phyloP scores from a whole-genome alignment of 2,329 filamentous ascomycete genomes.

The Xylariomycetidae sp. region DNA sequence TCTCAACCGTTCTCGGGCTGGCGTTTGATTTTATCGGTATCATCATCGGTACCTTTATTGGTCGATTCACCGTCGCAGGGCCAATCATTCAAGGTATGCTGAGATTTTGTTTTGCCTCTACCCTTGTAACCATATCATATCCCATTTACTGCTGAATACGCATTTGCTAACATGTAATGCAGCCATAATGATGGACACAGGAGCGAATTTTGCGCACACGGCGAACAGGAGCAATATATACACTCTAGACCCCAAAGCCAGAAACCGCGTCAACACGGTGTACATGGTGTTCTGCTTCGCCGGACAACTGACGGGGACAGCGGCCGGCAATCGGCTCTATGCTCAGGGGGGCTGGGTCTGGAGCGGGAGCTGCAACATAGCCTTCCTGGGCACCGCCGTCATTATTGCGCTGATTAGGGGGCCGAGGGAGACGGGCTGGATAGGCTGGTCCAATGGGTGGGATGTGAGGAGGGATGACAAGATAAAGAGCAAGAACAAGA shows the following conservation, averaged over 20 bases:
- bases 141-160: no score
- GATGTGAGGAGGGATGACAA: slow-evolving; percentile 19
- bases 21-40: slow-evolving; percentile 56
- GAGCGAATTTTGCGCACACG: slow-evolving; percentile 68
- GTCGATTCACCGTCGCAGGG: slow-evolving; percentile 61
- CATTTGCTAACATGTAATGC: no score
- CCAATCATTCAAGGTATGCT: slow-evolving; percentile 59
- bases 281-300: slow-evolving; percentile 76
- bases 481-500: slow-evolving; percentile 4
- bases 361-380: slow-evolving; percentile 40
- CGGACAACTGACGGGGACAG: slow-evolving; percentile 68
- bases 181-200: slow-evolving; percentile 63
- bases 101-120: neutral
- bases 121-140: neutral
- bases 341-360: slow-evolving; percentile 46
- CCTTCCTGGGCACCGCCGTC: slow-evolving; percentile 31
- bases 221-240: slow-evolving; percentile 70
- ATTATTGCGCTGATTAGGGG: slow-evolving; percentile 32
- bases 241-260: slow-evolving; percentile 61
- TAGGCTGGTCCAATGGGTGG: slow-evolving; percentile 41
- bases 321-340: slow-evolving; percentile 51
- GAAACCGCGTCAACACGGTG: slow-evolving; percentile 75
- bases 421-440: slow-evolving; percentile 36
- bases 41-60: slow-evolving; percentile 64
- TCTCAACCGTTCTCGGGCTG: slow-evolving; percentile 62